Evolutionary conservation across 768 basidiomycete genomes (phyloP), one percentile per base, ranked within the genome.

Genomic region (Calocybe indica): DNA sequence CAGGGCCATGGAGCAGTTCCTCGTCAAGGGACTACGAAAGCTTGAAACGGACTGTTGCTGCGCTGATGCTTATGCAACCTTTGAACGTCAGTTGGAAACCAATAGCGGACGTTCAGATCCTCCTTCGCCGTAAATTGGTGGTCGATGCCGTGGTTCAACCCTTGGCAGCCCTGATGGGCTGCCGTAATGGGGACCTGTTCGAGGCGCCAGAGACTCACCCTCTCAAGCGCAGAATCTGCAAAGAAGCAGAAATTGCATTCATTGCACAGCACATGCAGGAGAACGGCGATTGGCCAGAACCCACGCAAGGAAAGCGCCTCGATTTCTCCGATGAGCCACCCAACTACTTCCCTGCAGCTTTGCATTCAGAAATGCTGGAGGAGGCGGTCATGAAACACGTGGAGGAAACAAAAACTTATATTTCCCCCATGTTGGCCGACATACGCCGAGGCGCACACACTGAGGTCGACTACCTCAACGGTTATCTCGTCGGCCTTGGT

Each of bases 141-240:
- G 78, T 88, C 49, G 91, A 95, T 61, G 71, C 83, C 9, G 74
- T 82, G 55, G 79, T 97, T 63, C 92, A 96, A 58, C 83, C 95
- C 1, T 74, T 97, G 47, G 89, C 92, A 0, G 87, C 90, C 7
- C 61, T 97, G 15, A 67, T 92, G 52, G 80, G 80, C 30, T 87
- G 92, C 57, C 73, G 78, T 43, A 95, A 95, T 60, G 92, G 91
- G 12, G 80, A 82, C 1, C 63, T 95, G 13, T 75, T 88, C 58
- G 62, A 61, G 5, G 65, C 76, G 7, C 43, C 56, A 1, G 63
- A 68, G 9, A 74, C 81, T 2, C 53, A 58, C 2, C 64, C 67
- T 22, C 62, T 93, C 34, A 63, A 80, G 43, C 46, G 57, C 1
- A 61, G 67, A 35, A 63, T 96, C n/a, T 85, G 87, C 53, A 33